phyloP scores from a whole-genome alignment of 2,329 filamentous ascomycete species.

The Phialophora chinensis region DNA sequence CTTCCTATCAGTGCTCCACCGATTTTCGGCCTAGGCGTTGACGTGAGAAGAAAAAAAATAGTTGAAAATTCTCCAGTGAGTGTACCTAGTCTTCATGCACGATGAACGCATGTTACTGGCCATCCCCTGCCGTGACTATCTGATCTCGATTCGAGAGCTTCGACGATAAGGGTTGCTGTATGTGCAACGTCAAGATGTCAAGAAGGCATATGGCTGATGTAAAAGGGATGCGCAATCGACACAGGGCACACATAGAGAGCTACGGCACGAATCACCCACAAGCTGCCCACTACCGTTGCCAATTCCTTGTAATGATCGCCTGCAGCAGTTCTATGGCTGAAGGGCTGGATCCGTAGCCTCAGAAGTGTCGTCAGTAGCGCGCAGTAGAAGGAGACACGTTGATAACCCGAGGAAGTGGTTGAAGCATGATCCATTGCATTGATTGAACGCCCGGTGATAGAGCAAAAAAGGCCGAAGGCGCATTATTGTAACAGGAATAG shows the following conservation, averaged over 20 bases:
- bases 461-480: constrained; percentile 15
- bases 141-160: neutral
- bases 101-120: constrained; percentile 5
- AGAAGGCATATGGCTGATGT: neutral
- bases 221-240: neutral
- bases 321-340: neutral
- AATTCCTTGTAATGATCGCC: neutral
- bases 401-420: neutral
- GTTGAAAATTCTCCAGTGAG: constrained; percentile 3
- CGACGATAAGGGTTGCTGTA: neutral
- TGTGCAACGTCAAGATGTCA: neutral
- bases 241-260: neutral
- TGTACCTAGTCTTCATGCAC: neutral
- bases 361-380: neutral
- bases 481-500: constrained; percentile 38
- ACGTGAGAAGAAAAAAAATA: neutral
- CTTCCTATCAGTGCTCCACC: neutral
- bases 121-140: neutral
- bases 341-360: neutral
- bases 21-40: neutral
- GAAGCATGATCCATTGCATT: constrained; percentile 11
- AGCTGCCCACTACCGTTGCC: neutral
- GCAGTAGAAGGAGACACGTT: neutral
- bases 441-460: constrained; percentile 15
- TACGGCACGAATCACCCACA: neutral